These are phyloP conservation scores for Mucor irregularis DNA, from an alignment of 371 early-diverging fungal species.

Conservation along the genomic window DNA sequence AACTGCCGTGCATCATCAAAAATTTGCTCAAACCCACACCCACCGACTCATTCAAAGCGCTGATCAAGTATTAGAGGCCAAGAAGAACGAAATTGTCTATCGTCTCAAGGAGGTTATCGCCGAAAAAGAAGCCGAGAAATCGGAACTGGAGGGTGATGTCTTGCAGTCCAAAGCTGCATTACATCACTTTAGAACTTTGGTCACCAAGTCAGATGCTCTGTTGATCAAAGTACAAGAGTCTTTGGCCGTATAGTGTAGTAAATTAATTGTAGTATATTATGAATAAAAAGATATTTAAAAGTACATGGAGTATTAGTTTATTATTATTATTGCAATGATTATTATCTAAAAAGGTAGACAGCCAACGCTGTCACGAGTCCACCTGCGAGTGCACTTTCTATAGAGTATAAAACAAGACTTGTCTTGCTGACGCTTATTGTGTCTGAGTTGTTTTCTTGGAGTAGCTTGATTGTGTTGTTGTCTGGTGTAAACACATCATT, in stretches of 20 bases:
- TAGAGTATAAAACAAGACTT: slow-evolving; percentile 28
- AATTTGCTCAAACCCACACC: not conserved
- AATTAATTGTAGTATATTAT: too few species aligned
- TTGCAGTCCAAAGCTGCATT: not conserved
- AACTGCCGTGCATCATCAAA: not conserved
- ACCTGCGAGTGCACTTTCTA: slow-evolving; percentile 49
- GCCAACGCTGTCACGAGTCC: slow-evolving; percentile 42
- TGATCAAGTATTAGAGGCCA: not conserved
- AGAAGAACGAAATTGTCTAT: not conserved
- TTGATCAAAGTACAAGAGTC: not conserved
- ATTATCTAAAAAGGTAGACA: slow-evolving; percentile 35
- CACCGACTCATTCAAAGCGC: not conserved
- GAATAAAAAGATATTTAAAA: too few species aligned
- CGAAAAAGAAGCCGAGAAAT: not conserved
- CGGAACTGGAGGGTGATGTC: not conserved
- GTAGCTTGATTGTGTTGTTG: not conserved
- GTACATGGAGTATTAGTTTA: too few species aligned
- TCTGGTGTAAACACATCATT: not conserved
- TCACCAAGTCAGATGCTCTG: not conserved
- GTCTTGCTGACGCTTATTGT: not conserved
- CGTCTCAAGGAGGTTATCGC: not conserved
- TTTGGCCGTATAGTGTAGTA: too few species aligned
- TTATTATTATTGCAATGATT: too few species aligned
- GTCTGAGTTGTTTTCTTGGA: not conserved
- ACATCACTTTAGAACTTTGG: not conserved